Evolutionary conservation across 257 asterid species (phyloP).

Genomic region (Capsicum rhomboideum): DNA sequence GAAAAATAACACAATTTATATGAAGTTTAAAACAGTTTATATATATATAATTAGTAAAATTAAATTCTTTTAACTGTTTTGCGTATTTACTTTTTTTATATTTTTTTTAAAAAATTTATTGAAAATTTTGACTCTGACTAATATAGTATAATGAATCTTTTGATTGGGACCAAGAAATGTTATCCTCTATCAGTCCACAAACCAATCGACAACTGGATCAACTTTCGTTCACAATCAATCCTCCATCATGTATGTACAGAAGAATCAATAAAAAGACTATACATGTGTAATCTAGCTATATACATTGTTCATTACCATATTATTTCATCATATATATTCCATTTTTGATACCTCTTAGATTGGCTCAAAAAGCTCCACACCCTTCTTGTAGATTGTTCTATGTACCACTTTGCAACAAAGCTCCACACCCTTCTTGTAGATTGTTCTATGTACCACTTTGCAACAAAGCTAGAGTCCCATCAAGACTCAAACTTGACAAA

Average conservation of each 20-base stretch:
- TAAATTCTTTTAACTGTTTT: too few relatives aligned
- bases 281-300: background rate
- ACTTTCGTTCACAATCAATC: background rate
- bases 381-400: background rate
- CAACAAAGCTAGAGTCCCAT: background rate
- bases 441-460: background rate
- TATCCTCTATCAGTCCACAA: background rate
- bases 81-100: too few relatives aligned
- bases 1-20: too few relatives aligned
- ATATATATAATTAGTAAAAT: background rate
- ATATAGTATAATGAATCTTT: background rate
- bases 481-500: background rate
- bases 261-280: background rate
- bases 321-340: background rate
- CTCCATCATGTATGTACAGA: background rate
- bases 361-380: background rate
- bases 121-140: too few relatives aligned
- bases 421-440: background rate
- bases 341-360: background rate
- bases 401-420: background rate
- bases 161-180: background rate
- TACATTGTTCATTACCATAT: background rate
- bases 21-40: background rate
- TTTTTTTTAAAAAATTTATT: too few relatives aligned
- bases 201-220: background rate